Base-by-base conservation (phyloP, 176 grass and related monocot genomes). In the Aegilops umbellulata region DNA sequence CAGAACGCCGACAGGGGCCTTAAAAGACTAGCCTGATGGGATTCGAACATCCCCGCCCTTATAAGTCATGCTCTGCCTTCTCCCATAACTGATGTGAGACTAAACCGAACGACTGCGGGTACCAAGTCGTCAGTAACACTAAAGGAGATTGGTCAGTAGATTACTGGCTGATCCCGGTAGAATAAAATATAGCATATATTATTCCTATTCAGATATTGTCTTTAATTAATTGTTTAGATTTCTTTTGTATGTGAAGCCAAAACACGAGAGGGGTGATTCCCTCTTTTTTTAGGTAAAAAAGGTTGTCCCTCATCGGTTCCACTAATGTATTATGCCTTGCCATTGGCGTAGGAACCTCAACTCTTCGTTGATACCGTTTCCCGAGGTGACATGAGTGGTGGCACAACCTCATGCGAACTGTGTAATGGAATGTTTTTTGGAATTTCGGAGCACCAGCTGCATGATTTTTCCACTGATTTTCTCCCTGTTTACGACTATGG, bases 261-360 rank as follows among this genome's bases (percentile, higher is more conserved):
- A 29, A 2, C 14, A 75, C 7, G 42, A 47, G 15, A 27, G 6
- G 41, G 25, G 10, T 7, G 25, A 75, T 29, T 25, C 8, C 10
- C 69, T n/a, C 41, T n/a, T 60, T 67, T 67, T 71, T 87, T 70
- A 66, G 80, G 57, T 87, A 51, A 84, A 79, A 80, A 63, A 63
- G 35, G n/a, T 26, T 47, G 26, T 0, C 2, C 58, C 68, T 66
- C 85, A 87, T 84, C 22, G 38, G 36, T 69, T 31, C 76, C 22
- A 62, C 16, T 69, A 35, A 44, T 61, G 67, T 19, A 85, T 80
- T 91, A 84, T 91, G 75, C 80, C 58, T 74, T 75, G 29, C 24
- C 60, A 61, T 80, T 91, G 85, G 68, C 47, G 58, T 80, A 74
- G 58, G 89, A 87, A 87, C 76, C 35, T 75, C 67, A 31, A 47